Evolutionary conservation across 2,329 filamentous ascomycete genomes (phyloP).

Genomic region (Colletotrichum musicola): DNA sequence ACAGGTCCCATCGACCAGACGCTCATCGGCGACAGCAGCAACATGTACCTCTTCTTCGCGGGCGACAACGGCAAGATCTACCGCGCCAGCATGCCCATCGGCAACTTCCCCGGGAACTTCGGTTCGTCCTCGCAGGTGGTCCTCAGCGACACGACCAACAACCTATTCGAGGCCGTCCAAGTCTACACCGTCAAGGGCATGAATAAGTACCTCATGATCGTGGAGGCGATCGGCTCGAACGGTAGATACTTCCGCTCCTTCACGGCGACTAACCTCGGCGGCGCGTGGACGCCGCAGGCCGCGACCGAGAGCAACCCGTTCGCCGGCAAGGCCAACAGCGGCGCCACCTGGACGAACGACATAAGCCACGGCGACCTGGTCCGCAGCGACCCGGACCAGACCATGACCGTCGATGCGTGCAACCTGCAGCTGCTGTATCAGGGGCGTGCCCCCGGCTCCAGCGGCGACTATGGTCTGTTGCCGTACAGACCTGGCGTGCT

Average conservation of each 20-base stretch:
- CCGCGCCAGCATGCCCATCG: slow-evolving; percentile 72
- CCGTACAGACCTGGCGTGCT: slow-evolving; percentile 69
- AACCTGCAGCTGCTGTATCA: slow-evolving; percentile 76
- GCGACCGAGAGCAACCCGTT: slow-evolving; percentile 69
- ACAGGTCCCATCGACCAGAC: slow-evolving; percentile 74
- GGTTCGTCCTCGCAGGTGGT: slow-evolving; percentile 63
- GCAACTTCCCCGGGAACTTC: slow-evolving; percentile 72
- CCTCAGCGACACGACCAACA: slow-evolving; percentile 65
- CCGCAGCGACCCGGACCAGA: slow-evolving; percentile 69
- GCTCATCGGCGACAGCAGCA: slow-evolving; percentile 69
- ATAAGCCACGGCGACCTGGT: slow-evolving; percentile 76
- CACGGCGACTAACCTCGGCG: slow-evolving; percentile 68
- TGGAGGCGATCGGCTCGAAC: slow-evolving; percentile 69
- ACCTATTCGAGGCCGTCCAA: slow-evolving; percentile 75
- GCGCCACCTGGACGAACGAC: slow-evolving; percentile 74
- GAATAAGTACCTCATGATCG: slow-evolving; percentile 74
- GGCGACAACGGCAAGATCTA: slow-evolving; percentile 78
- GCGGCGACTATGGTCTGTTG: slow-evolving; percentile 61
- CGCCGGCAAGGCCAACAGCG: slow-evolving; percentile 75
- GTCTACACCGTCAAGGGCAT: slow-evolving; percentile 71
- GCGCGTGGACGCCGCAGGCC: slow-evolving; percentile 70
- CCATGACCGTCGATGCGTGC: slow-evolving; percentile 72
- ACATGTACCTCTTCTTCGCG: slow-evolving; percentile 77
- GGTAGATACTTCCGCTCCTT: slow-evolving; percentile 77
- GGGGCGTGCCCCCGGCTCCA: slow-evolving; percentile 59